Evolutionary conservation across 768 basidiomycete genomes (phyloP).

Genomic region (Lactarius akahatsu): DNA sequence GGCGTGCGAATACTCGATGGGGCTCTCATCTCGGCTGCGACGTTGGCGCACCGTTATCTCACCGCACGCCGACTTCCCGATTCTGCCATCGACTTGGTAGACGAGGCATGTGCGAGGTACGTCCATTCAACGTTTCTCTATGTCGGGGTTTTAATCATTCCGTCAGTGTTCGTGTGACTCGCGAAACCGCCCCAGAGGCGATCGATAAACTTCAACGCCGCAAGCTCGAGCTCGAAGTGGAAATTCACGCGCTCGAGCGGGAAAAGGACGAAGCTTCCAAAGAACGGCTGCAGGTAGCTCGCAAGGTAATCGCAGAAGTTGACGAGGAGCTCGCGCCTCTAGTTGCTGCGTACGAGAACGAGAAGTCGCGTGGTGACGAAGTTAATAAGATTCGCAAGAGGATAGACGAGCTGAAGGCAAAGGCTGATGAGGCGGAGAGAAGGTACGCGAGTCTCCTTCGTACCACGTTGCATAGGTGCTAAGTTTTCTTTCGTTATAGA

Average conservation of each 20-base stretch:
- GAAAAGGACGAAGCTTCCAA: constrained; percentile 90
- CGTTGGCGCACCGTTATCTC: constrained; percentile 90
- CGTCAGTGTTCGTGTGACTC: constrained; percentile 79
- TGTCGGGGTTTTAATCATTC: constrained; percentile 18
- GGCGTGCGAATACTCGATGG: constrained; percentile 88
- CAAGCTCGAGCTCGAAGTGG: constrained; percentile 90
- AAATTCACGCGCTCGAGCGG: constrained; percentile 90
- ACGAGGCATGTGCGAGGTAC: constrained; percentile 87
- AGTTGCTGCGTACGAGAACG: constrained; percentile 81
- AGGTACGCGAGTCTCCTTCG: constrained; percentile 42
- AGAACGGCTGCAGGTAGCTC: constrained; percentile 71
- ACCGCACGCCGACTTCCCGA: constrained; percentile 78
- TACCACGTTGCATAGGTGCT: constrained; percentile 16
- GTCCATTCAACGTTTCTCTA: constrained; percentile 29
- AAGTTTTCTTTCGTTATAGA: constrained; percentile 8
- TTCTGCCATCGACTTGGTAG: constrained; percentile 87
- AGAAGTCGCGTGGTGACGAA: constrained; percentile 80
- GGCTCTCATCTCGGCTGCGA: constrained; percentile 85
- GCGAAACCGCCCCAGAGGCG: constrained; percentile 91
- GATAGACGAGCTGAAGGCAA: constrained; percentile 89
- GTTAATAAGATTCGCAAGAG: constrained; percentile 70
- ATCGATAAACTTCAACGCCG: constrained; percentile 88
- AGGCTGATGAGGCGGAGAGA: constrained; percentile 91
- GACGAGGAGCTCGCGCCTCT: constrained; percentile 84
- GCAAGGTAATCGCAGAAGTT: constrained; percentile 76